Conservation (phyloP, 2,329 filamentous ascomycete species). For the Plenodomus tracheiphilus region DNA sequence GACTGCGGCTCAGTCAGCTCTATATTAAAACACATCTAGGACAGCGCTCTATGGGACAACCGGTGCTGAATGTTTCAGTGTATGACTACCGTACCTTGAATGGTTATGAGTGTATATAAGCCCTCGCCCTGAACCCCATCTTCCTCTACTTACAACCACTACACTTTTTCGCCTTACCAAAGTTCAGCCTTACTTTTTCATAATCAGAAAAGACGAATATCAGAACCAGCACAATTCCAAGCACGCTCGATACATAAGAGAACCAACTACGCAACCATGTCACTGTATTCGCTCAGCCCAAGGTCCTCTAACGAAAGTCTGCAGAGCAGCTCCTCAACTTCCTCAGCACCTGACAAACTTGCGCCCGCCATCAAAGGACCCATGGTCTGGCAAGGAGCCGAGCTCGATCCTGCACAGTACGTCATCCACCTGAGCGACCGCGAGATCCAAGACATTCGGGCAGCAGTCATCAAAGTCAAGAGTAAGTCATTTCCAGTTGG, state of each 20-base stretch:
- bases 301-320: constrained; percentile 38
- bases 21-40: constrained; percentile 18
- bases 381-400: constrained; percentile 39
- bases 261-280: not conserved
- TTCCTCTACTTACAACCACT: not conserved
- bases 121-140: constrained; percentile 3
- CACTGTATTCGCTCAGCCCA: constrained; percentile 29
- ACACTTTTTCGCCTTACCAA: not conserved
- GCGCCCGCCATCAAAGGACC: constrained; percentile 31
- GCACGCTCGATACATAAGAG: too few relatives aligned
- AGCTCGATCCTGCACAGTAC: constrained; percentile 32
- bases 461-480: constrained; percentile 40
- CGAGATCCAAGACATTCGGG: constrained; percentile 35
- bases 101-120: constrained; percentile 16
- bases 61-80: not conserved
- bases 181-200: not conserved
- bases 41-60: constrained; percentile 3
- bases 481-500: constrained; percentile 16
- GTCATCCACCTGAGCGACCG: constrained; percentile 25
- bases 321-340: constrained; percentile 28
- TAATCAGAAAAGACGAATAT: not conserved
- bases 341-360: constrained; percentile 35
- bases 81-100: not conserved
- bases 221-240: not conserved
- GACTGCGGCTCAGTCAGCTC: constrained; percentile 38